Evolutionary conservation across 352 stramenopile genomes (phyloP), one percentile per base, ranked within the genome.

Genomic region (Pythium apleroticum): DNA sequence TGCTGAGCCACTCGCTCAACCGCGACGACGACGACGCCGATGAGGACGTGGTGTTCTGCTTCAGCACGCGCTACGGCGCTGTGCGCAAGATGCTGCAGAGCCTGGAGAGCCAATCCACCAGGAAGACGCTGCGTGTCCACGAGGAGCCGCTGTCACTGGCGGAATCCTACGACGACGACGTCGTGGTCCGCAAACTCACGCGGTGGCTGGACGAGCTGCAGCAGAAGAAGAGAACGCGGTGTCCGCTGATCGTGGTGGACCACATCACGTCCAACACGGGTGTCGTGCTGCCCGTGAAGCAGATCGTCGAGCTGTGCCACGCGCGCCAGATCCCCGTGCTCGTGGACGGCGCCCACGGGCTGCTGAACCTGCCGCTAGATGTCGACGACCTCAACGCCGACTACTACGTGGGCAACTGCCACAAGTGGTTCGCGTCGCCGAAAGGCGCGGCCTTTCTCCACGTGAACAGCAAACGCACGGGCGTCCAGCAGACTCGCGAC

Each of bases 261-360:
- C 91, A 98, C 52, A 91, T 98, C 54, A 98, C 93, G 31, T 98
- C 89, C 43, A 98, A 97, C 72, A 98, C 93, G 11, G 94, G 91
- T 1, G 76, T 98, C 22, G 69, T 86, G 30, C 76, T 98, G 49
- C 93, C 94, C 8, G 82, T 98, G 7, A 61, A 88, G 54, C 63
- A 75, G 14, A 84, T 98, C 52, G 80, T 96, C 0, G 68, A 75
- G 33, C 49, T 77, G n/a, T 96, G 82, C 27, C 80, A 85, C 22
- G 46, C 41, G 43, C 68, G 65, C 12, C 60, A 63, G 4, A 75
- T 91, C 17, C 69, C 90, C 0, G 82, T 98, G 12, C 73, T 96
- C 1, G 81, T 98, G 5, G 96, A 98, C 71, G 96, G 92, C 56
- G 96, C 96, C 0, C 94, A 98, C 69, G 88, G 78, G 25, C 75